These are phyloP conservation scores for Boletus tomentosulus DNA, from an alignment of 768 basidiomycete species.

Conservation along the genomic window DNA sequence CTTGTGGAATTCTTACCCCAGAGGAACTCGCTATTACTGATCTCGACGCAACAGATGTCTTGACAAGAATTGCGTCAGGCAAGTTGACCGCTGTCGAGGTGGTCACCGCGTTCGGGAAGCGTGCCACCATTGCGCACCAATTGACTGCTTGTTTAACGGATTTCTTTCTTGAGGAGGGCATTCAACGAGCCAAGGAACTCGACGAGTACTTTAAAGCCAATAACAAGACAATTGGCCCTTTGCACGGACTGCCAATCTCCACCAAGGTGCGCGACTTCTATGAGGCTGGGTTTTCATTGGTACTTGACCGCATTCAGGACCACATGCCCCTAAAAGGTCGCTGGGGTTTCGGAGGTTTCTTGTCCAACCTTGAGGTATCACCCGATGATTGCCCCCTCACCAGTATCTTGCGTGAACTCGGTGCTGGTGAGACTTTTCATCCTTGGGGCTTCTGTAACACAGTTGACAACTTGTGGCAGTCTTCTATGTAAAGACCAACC, in stretches of 20 bases:
- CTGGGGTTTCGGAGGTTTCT: conserved; percentile 36
- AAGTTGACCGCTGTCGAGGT: conserved; percentile 37
- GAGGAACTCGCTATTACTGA: conserved; percentile 34
- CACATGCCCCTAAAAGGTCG: conserved; percentile 40
- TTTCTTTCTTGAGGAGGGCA: conserved; percentile 42
- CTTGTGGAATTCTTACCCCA: conserved; percentile 30
- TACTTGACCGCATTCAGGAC: conserved; percentile 27
- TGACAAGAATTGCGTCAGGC: conserved; percentile 25
- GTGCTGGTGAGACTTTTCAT: conserved; percentile 33
- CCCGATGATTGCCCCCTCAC: conserved; percentile 28
- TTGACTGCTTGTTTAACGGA: conserved; percentile 38
- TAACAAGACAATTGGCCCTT: conserved; percentile 39
- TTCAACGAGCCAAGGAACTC: conserved; percentile 38
- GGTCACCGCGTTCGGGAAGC: conserved; percentile 41
- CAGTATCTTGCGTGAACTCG: conserved; percentile 37
- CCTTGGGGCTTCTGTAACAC: neutral
- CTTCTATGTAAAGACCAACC: conserved; percentile 43
- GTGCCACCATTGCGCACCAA: conserved; percentile 53
- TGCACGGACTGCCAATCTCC: conserved; percentile 40
- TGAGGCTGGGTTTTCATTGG: too few species aligned
- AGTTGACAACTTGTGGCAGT: conserved; percentile 22
- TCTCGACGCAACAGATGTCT: conserved; percentile 35
- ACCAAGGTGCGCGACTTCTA: conserved; percentile 32
- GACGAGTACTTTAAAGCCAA: conserved; percentile 37
- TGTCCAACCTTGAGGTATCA: conserved; percentile 19